A percentile compares a stretch with the other conserved stretches of the same genome.
phyloP scores from a whole-genome alignment of 2,329 filamentous ascomycete species.

The Trichoderma sp. region DNA sequence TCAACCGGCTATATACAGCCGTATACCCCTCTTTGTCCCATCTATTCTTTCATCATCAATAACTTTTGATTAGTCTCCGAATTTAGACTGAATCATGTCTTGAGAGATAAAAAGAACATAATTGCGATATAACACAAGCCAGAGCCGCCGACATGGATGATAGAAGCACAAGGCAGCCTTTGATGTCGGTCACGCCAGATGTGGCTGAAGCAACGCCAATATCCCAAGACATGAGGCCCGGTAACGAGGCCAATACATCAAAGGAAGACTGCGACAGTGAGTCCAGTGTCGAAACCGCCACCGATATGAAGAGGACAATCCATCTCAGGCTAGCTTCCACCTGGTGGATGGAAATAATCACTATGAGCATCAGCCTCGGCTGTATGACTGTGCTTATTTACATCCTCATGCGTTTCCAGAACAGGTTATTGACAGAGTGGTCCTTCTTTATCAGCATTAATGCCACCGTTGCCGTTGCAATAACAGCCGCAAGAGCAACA shows the following conservation, averaged over 20 bases:
- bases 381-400: not conserved
- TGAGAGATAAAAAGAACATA: not conserved
- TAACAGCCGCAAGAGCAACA: not conserved
- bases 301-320: not conserved
- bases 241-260: not conserved
- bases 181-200: not conserved
- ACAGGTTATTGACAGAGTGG: not conserved
- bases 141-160: not conserved
- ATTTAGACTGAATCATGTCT: not conserved
- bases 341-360: not conserved
- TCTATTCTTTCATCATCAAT: not conserved
- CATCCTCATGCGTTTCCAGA: not conserved
- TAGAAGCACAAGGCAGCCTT: not conserved
- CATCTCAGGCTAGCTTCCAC: not conserved
- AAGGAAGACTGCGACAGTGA: not conserved
- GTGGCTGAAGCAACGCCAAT: not conserved
- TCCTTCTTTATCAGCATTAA: not conserved
- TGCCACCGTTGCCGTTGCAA: not conserved
- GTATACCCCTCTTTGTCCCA: not conserved
- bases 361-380: not conserved
- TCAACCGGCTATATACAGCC: not conserved
- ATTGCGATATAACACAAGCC: not conserved
- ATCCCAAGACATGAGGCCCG: not conserved
- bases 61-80: not conserved
- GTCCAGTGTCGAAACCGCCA: not conserved